phyloP scores from a whole-genome alignment of 1,139 yeast species.

The Hyphopichia khmerensis region DNA sequence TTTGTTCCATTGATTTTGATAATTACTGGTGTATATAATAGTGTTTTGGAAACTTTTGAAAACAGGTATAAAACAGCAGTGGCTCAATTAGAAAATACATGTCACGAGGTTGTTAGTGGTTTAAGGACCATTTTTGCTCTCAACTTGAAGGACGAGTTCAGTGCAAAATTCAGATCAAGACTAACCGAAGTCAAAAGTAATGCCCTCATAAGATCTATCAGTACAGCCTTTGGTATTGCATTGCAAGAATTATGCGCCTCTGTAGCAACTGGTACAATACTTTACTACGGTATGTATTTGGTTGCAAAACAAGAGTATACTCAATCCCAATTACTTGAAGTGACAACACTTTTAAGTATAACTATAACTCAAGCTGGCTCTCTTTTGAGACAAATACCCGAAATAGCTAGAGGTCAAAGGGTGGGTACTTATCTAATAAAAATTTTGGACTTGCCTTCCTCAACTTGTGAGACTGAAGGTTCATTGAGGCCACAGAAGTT shows the following conservation, averaged over 20 bases:
- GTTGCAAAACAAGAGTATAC: constrained; percentile 58
- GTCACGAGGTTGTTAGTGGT: constrained; percentile 59
- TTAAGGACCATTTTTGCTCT: constrained; percentile 64
- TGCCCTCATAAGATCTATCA: constrained; percentile 51
- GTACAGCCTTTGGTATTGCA: constrained; percentile 65
- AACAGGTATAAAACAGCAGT: constrained; percentile 56
- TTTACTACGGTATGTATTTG: constrained; percentile 75
- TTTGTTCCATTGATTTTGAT: constrained; percentile 62
- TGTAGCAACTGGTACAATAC: constrained; percentile 64
- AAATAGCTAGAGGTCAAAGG: constrained; percentile 72
- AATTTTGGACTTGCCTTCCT: constrained; percentile 35
- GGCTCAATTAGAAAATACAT: constrained; percentile 51
- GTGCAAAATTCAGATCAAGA: constrained; percentile 26
- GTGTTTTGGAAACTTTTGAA: constrained; percentile 54
- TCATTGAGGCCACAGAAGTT: constrained; percentile 12
- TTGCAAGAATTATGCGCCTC: constrained; percentile 52
- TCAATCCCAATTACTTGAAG: constrained; percentile 58
- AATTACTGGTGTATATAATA: constrained; percentile 53
- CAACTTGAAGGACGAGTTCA: constrained; percentile 51
- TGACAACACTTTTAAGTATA: constrained; percentile 70
- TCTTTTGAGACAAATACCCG: constrained; percentile 66
- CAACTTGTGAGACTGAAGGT: constrained; percentile 32
- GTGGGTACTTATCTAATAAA: constrained; percentile 58
- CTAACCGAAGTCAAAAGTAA: constrained; percentile 24
- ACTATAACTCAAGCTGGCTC: constrained; percentile 65